Conservation (phyloP, 2,329 filamentous ascomycete genomes). For the Rutstroemia sp. region DNA sequence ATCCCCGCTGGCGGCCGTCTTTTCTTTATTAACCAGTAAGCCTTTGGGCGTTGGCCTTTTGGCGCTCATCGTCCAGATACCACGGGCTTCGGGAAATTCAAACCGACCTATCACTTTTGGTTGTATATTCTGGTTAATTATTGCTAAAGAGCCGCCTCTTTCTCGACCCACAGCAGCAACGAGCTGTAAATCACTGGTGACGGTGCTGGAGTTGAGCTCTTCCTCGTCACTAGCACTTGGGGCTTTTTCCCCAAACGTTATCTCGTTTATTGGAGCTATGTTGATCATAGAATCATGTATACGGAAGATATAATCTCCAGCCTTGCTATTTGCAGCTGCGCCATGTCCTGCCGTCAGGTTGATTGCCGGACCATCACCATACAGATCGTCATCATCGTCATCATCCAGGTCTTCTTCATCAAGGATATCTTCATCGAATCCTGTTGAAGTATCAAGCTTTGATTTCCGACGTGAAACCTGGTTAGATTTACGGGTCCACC, state of each 20-base stretch:
- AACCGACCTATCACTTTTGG: conserved; percentile 64
- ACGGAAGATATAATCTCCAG: conserved; percentile 63
- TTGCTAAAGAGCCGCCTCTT: conserved; percentile 61
- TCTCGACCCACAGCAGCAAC: conserved; percentile 56
- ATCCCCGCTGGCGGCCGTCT: conserved; percentile 42
- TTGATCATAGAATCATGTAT: conserved; percentile 71
- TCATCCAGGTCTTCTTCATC: conserved; percentile 43
- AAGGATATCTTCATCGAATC: conserved; percentile 48
- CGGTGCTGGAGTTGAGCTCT: conserved; percentile 37
- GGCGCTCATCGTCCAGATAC: conserved; percentile 73
- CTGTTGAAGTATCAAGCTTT: conserved; percentile 43
- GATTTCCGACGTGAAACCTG: conserved; percentile 56
- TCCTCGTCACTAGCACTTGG: conserved; percentile 39
- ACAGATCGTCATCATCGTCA: conserved; percentile 50
- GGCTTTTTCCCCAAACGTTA: conserved; percentile 58
- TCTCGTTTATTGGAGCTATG: conserved; percentile 70
- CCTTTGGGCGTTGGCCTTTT: conserved; percentile 59
- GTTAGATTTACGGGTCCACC: conserved; percentile 64
- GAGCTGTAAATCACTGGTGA: conserved; percentile 50
- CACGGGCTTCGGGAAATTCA: conserved; percentile 64
- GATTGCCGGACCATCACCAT: conserved; percentile 47
- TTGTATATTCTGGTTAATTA: conserved; percentile 71
- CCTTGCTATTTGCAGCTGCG: conserved; percentile 35
- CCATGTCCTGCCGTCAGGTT: conserved; percentile 30
- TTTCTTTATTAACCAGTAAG: conserved; percentile 39